A percentile compares a stretch with the other conserved stretches of the same genome.
Conservation (phyloP, 2,329 filamentous ascomycete species). For the Diaporthe citri region DNA sequence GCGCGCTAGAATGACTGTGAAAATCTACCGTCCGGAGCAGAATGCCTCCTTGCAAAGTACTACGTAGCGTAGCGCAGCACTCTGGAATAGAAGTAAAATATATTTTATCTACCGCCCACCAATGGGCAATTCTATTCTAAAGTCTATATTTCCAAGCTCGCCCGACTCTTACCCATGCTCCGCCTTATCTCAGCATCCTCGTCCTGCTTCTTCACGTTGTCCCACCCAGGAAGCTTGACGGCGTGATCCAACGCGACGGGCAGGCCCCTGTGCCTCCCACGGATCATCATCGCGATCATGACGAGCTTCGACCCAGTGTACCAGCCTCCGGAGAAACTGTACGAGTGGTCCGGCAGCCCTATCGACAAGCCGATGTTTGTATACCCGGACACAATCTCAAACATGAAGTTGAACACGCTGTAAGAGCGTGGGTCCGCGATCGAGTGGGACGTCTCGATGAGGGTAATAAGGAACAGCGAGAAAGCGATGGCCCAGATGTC, state of each 20-base stretch:
- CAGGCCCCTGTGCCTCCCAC: conserved; percentile 66
- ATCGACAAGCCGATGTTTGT: conserved; percentile 38
- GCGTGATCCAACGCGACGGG: conserved; percentile 68
- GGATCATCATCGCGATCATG: conserved; percentile 50
- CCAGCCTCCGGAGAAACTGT: conserved; percentile 37
- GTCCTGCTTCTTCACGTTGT: conserved; percentile 46
- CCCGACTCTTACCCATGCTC: conserved; percentile 30
- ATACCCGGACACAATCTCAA: conserved; percentile 61
- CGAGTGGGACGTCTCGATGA: conserved; percentile 70
- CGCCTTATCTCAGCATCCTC: conserved; percentile 39
- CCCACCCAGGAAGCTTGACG: conserved; percentile 55
- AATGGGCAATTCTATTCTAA: neutral
- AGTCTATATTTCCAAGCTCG: conserved; percentile 13
- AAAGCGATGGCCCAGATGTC: conserved; percentile 76
- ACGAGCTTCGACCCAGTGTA: conserved; percentile 38
- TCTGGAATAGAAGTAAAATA: neutral
- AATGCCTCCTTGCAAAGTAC: neutral
- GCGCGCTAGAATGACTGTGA: neutral
- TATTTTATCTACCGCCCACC: neutral
- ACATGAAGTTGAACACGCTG: conserved; percentile 71
- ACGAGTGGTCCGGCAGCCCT: conserved; percentile 32
- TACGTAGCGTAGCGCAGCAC: too few species aligned
- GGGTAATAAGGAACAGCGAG: conserved; percentile 69
- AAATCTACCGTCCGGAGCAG: neutral
- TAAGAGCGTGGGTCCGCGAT: conserved; percentile 63